Base-by-base conservation (phyloP, 2,329 filamentous ascomycete species). In the Penicillium sp. region DNA sequence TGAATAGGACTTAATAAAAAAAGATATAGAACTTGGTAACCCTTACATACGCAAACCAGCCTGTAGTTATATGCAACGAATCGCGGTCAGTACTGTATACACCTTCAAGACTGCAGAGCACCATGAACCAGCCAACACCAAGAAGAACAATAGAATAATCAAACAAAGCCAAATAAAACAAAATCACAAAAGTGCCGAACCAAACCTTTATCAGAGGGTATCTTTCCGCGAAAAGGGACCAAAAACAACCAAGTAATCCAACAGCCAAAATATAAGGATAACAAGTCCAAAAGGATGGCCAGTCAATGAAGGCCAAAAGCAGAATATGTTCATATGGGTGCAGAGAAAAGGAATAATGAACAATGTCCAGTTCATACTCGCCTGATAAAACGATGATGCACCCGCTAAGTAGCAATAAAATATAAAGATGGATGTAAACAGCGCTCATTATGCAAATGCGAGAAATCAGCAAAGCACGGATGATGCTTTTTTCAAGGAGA, bases 171-270 rank as follows among this genome's bases (percentile, higher is more conserved):
- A 55, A 23, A 3, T 47, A 47, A n/a, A 59, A 57, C 44, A 56
- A 60, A 63, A 53, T 51, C 26, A 26, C 35, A 41, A 41, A 11
- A 41, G 35, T 41, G 15, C 35, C 35, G 35, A 41, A 61, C 56
- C 56, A 45, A 66, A 65, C 58, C 60, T 54, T 49, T 60, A 60
- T 57, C 57, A 52, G 54, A 67, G 66, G 66, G 66, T 67, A 67
- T 67, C 66, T 67, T 68, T 61, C 54, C 63, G 58, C 60, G 66
- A 64, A 55, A 52, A 58, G n/a, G 23, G 41, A 56, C 31, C 29
- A 26, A 19, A 17, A 53, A 53, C 19, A n/a, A 56, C 31, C 11
- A 47, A 21, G 26, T 7, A 46, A 46, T 17, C 56, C 8, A 52
- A 41, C 21, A 31, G 21, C 21, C 21, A 21, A 54, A 60, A 62